A percentile compares a stretch with the other conserved stretches of the same genome.
phyloP scores from a whole-genome alignment of 306 rosid species.

The Vigna unguiculata region DNA sequence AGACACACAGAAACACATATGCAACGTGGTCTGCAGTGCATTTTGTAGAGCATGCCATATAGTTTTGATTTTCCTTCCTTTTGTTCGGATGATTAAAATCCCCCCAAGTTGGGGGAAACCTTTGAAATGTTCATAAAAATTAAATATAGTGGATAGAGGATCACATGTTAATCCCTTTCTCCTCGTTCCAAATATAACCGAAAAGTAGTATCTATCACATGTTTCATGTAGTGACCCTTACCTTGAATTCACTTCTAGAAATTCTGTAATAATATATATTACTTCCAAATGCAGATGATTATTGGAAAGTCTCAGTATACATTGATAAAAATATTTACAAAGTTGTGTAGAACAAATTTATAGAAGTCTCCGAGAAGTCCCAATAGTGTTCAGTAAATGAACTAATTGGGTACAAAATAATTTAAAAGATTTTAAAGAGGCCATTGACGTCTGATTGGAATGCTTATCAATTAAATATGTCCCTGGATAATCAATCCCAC shows the following conservation, averaged over 20 bases:
- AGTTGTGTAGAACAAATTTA: background rate
- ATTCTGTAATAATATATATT: constrained; percentile 18
- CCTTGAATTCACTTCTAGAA: constrained; percentile 19
- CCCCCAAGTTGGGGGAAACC: background rate
- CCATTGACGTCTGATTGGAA: background rate
- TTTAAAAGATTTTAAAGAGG: constrained; percentile 22
- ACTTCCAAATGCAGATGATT: constrained; percentile 60
- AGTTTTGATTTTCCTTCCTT: background rate
- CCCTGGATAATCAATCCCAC: constrained; percentile 22
- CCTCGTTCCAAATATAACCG: background rate
- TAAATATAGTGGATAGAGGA: background rate
- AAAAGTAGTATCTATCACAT: background rate
- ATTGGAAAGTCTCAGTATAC: constrained; percentile 11
- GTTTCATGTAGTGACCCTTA: background rate
- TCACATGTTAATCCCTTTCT: constrained; percentile 9
- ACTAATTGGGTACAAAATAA: background rate
- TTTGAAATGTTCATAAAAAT: constrained; percentile 10
- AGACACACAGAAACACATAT: no score
- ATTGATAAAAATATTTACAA: background rate
- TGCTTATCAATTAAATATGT: constrained; percentile 19
- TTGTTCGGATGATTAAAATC: background rate
- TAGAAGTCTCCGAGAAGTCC: background rate
- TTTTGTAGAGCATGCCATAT: background rate
- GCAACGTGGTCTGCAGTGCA: no score
- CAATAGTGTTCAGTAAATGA: background rate